Evolutionary conservation across 768 basidiomycete species (phyloP).

Genomic region (Daedaleopsis nitida): DNA sequence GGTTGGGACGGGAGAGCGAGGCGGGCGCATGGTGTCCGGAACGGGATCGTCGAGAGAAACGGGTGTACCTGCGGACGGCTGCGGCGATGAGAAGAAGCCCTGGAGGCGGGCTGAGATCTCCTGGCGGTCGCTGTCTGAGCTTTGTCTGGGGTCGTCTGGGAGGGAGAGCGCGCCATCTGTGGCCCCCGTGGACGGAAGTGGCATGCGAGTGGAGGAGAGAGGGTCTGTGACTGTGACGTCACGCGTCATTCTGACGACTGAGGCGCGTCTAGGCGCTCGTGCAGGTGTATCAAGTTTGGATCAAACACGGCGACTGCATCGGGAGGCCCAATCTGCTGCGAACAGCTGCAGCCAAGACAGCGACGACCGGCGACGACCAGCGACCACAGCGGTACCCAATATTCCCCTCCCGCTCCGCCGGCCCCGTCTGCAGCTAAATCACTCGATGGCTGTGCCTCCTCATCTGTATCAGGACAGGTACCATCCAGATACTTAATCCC

Average conservation of each 20-base stretch:
- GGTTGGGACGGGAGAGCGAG: slow-evolving; percentile 1
- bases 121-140: neutral
- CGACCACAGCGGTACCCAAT: too few relatives aligned
- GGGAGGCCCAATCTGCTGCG: too few relatives aligned
- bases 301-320: too few relatives aligned
- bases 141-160: neutral
- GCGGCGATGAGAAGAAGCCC: neutral
- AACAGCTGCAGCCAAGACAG: too few relatives aligned
- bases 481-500: slow-evolving; percentile 4
- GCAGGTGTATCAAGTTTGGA: too few relatives aligned
- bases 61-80: neutral
- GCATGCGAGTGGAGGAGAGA: neutral
- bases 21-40: slow-evolving; percentile 14
- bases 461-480: too few relatives aligned
- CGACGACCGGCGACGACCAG: too few relatives aligned
- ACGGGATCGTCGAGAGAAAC: slow-evolving; percentile 1
- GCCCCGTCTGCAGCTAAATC: slow-evolving; percentile 1
- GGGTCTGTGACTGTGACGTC: slow-evolving; percentile 15
- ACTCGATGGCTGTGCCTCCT: slow-evolving; percentile 13
- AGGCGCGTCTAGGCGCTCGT: too few relatives aligned
- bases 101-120: slow-evolving; percentile 4
- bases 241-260: slow-evolving; percentile 3
- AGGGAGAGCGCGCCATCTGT: neutral
- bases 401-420: neutral
- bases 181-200: neutral